Evolutionary conservation across 495 filamentous ascomycete species (phyloP), one percentile per base, ranked within the genome.

Genomic region (Entonaema liquescens): DNA sequence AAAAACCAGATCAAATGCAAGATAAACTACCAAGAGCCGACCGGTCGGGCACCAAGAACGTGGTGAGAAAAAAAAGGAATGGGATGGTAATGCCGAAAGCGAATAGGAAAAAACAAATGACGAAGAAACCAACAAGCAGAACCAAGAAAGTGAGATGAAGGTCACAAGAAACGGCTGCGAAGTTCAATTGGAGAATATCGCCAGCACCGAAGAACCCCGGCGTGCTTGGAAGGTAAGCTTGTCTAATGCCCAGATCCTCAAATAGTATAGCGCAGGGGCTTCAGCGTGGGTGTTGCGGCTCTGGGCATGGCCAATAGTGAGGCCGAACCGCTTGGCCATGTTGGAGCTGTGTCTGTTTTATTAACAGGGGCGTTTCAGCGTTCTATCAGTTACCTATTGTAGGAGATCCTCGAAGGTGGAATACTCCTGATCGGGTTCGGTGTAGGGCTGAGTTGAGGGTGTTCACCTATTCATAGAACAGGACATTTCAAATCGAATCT

Each of bases 121-220:
- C 15, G 25, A 3, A 38, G 59, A 71, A 33, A 42, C 56, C 28
- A 44, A 59, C 49, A 67, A 71, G 68, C 25, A 56, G 62, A 36
- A 66, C 36, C 19, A 67, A 70, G 61, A 68, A 65, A 67, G 35
- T 19, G 42, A 69, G 42, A 64, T 23, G 58, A 58, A 66, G 50
- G 59, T 58, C 65, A 56, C 65, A 63, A 72, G 56, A 21, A 70
- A 68, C 59, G 38, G 42, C 58, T 57, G 64, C 55, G 59, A 68
- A 68, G 68, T 63, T 40, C 69, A 63, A 72, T 59, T 67, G 74
- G 57, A 74, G 68, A 68, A 58, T 33, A 72, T 66, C 61, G 17
- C 21, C 29, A 61, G 50, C 35, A 12, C 55, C 49, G n/a, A 55
- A 23, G 50, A 26, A 54, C 28, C 56, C 61, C 57, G 61, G 68